Evolutionary conservation across 1,139 yeast genomes (phyloP).

Genomic region (Candida gigantensis): DNA sequence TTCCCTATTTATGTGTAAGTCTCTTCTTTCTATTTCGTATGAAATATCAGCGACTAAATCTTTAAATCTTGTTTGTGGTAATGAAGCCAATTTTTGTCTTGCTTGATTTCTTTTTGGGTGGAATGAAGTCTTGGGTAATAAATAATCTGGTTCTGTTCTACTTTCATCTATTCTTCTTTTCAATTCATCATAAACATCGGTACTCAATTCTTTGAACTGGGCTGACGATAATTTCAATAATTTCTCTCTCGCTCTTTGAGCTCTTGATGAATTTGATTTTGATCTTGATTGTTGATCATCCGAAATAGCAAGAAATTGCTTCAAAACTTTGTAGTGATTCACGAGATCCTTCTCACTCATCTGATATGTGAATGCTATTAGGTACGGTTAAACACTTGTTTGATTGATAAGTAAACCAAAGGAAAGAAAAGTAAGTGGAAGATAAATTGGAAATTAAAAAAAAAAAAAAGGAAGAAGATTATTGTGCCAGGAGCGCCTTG

Average conservation of each 20-base stretch:
- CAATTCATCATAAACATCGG: conserved; percentile 92
- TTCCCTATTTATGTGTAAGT: conserved; percentile 38
- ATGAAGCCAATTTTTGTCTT: conserved; percentile 82
- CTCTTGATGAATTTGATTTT: conserved; percentile 55
- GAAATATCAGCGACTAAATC: conserved; percentile 90
- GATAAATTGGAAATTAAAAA: background rate
- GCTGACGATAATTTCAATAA: conserved; percentile 73
- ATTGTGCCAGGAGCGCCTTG: background rate
- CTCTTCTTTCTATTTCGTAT: conserved; percentile 82
- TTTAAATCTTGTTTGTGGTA: conserved; percentile 80
- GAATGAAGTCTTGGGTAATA: conserved; percentile 70
- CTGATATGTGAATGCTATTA: no score
- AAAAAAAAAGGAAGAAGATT: background rate
- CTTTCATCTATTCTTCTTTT: conserved; percentile 66
- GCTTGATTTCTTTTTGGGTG: conserved; percentile 97
- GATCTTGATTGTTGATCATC: conserved; percentile 46
- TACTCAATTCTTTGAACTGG: conserved; percentile 87
- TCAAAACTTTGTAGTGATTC: conserved; percentile 51
- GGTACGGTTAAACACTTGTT: background rate
- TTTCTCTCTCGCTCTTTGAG: conserved; percentile 82
- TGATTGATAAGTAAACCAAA: background rate
- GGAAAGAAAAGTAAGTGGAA: background rate
- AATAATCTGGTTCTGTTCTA: conserved; percentile 58
- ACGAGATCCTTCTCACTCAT: conserved; percentile 42
- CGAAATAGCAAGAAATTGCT: conserved; percentile 54